These are phyloP conservation scores for Rhipidocladum racemiflorum DNA, from an alignment of 176 grass and related monocot species.

Conservation along the genomic window DNA sequence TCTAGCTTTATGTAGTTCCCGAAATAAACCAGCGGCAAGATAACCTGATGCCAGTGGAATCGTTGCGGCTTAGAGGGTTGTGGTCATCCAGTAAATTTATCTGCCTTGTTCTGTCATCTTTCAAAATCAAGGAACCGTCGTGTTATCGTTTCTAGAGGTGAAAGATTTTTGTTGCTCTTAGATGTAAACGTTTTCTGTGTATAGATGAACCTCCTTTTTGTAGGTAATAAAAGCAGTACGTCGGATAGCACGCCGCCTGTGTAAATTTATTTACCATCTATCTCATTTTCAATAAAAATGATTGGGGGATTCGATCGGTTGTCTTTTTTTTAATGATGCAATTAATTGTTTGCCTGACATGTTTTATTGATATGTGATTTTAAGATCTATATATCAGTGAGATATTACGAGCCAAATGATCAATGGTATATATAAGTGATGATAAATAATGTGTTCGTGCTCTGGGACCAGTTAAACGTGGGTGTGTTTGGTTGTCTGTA, in stretches of 20 bases:
- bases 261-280: background rate
- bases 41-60: background rate
- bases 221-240: conserved; percentile 28
- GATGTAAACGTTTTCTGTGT: conserved; percentile 4
- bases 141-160: background rate
- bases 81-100: background rate
- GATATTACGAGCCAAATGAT: too few species aligned
- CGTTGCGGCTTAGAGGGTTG: background rate
- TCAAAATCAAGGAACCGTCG: background rate
- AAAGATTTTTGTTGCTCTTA: background rate
- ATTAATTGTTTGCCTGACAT: too few species aligned
- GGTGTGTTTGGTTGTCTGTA: too few species aligned
- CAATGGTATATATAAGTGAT: too few species aligned
- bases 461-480: too few species aligned
- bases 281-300: too few species aligned
- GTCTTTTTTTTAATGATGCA: too few species aligned
- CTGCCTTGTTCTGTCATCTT: background rate
- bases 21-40: conserved; percentile 31
- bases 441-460: too few species aligned
- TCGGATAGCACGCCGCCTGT: background rate
- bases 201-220: conserved; percentile 15
- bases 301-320: too few species aligned
- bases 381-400: too few species aligned
- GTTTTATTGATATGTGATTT: too few species aligned
- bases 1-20: background rate